Evolutionary conservation across 2,329 filamentous ascomycete genomes (phyloP), one percentile per base, ranked within the genome.

Genomic region (Colletotrichum costaricense): DNA sequence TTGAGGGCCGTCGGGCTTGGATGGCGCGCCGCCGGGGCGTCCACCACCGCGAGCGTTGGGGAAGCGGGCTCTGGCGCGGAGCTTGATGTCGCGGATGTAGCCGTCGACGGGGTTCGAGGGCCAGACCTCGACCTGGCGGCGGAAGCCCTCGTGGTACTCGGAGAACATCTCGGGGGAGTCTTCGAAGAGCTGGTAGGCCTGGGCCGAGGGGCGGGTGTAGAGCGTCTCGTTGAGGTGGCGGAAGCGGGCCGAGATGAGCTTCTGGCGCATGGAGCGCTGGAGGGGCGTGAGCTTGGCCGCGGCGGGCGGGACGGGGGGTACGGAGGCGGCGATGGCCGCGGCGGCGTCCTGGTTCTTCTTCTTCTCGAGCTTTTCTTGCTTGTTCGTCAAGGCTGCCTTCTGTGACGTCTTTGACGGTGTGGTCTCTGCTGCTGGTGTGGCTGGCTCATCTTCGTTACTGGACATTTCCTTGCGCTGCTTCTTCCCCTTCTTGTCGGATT

Each of bases 131-230:
- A 98, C 97, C 85, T 99, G 97, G 66, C 95, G 94, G 1, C 95
- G 93, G 88, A 99, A 99, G 42, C 97, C 97, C 74, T 95, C 93
- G 84, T 99, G 97, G 84, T 99, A 99, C 84, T 98, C 95, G 77
- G 91, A 89, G 84, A 98, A 99, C 89, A 98, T 95, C 80, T 97
- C 94, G 0, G 97, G 97, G 63, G 94, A 94, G 42, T 93, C 88
- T 64, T 90, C 87, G 86, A 99, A 98, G 28, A 98, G 91, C 63
- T 89, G 85, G 77, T 97, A 91, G n/a, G 97, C 94, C 76, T 97
- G 92, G 46, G 88, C 87, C 0, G 97, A 99, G 1, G 95, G 94
- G 8, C 93, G 94, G 5, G 96, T 98, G 86, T 99, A 99, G 16
- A 99, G 92, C 0, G 95, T 96, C 86, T 99, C 94, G 83, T 99